Conservation (phyloP, 2,329 filamentous ascomycete species). For the Chaetoscypha palmicola region DNA sequence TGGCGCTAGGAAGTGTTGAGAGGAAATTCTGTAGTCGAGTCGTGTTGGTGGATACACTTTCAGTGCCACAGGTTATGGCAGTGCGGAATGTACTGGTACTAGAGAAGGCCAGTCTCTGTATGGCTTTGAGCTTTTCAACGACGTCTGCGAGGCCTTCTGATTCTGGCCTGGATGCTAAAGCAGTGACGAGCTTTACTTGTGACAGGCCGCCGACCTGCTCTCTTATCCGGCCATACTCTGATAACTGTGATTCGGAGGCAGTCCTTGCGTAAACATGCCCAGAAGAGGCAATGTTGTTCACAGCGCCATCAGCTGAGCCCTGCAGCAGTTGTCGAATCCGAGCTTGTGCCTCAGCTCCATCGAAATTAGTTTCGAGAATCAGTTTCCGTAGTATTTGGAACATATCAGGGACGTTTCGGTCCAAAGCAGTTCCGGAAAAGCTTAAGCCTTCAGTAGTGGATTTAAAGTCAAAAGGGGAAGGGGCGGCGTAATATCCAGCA, state of each 20-base stretch:
- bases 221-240: constrained; percentile 60
- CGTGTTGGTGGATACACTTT: constrained; percentile 65
- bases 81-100: constrained; percentile 63
- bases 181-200: constrained; percentile 78
- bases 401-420: constrained; percentile 86
- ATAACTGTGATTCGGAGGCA: constrained; percentile 74
- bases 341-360: constrained; percentile 69
- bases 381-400: constrained; percentile 76
- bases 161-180: constrained; percentile 65
- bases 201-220: constrained; percentile 89
- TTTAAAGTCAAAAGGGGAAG: constrained; percentile 66
- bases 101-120: constrained; percentile 71
- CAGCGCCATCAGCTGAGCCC: constrained; percentile 77
- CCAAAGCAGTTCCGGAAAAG: constrained; percentile 79
- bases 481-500: constrained; percentile 74
- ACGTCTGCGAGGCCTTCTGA: constrained; percentile 66
- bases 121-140: constrained; percentile 75
- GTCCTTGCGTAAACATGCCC: constrained; percentile 83
- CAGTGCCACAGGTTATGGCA: constrained; percentile 77
- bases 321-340: constrained; percentile 84
- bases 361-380: constrained; percentile 83
- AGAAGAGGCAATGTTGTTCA: constrained; percentile 85
- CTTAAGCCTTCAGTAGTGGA: constrained; percentile 73
- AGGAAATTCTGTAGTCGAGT: constrained; percentile 66
- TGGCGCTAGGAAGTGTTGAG: constrained; percentile 44